Evolutionary conservation across 2,329 filamentous ascomycete species (phyloP), one percentile per base, ranked within the genome.

Genomic region (Rhynchosporium secalis): DNA sequence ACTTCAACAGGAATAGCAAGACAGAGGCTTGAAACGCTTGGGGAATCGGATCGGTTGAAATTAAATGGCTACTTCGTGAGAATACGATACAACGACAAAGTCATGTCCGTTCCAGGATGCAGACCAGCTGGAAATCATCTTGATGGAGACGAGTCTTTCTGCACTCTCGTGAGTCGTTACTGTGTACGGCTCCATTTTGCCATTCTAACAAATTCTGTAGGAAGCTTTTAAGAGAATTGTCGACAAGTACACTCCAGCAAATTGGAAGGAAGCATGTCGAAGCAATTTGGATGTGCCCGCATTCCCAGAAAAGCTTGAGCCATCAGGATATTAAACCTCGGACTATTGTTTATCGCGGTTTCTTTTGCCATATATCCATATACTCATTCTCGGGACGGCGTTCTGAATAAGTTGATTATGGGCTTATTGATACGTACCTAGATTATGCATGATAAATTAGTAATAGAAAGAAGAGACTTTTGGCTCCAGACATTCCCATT

Each of bases 181-280:
- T 29, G 2, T 15, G 2, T 5, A 43, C 48, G 36, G 55, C 41
- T 46, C 45, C 52, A 10, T 40, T 12, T 48, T 41, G 31, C 5
- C 29, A 62, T 33, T 12, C 43, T 61, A 36, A 59, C 41, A 33
- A 48, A 12, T 40, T 26, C 9, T 40, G 58, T 64, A 91, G 87
- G 86, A 89, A 61, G 92, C 94, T 0, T 99, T 99, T 81, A 98
- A 98, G 76, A 80, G 85, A 57, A 91, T 97, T 60, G 92, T 95
- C 2, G 94, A 98, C 77, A 92, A 91, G 71, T 96, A 90, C 73
- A 95, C 91, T 1, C 95, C 95, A 0, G 79, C 79, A 62, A 83
- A 92, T 74, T 98, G 93, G 94, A 85, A 83, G 71, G 73, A 76
- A 20, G 85, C 84, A 58, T 91, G 88, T 71, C 74, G 76, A 46